phyloP scores from a whole-genome alignment of 164 flowering plant genomes.

The Chloranthus sessilifolius region DNA sequence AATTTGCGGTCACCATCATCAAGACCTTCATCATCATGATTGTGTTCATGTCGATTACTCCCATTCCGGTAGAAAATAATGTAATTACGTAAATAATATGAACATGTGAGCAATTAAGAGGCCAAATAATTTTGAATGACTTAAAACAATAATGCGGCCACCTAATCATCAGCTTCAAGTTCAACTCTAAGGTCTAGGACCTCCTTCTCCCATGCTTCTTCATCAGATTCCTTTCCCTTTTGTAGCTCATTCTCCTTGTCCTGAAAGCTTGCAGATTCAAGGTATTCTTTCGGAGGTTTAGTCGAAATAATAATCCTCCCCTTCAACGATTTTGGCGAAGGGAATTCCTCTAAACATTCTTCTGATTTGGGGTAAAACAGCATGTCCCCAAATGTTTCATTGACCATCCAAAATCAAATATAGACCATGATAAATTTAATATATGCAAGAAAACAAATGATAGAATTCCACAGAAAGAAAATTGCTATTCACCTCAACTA shows the following conservation, averaged over 20 bases:
- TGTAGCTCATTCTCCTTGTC: slow-evolving; percentile 19
- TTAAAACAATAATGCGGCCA: slow-evolving; percentile 4
- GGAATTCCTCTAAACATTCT: slow-evolving; percentile 46
- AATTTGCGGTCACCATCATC: slow-evolving; percentile 12
- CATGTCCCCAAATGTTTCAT: slow-evolving; percentile 57
- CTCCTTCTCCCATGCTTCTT: slow-evolving; percentile 39
- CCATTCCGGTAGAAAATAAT: background rate
- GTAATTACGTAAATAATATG: no score
- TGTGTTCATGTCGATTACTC: slow-evolving; percentile 26
- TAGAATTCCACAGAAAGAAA: background rate
- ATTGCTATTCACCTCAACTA: slow-evolving; percentile 44
- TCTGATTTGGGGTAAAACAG: slow-evolving; percentile 55
- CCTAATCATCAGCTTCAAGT: slow-evolving; percentile 24
- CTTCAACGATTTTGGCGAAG: slow-evolving; percentile 73
- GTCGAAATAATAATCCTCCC: slow-evolving; percentile 69
- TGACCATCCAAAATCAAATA: slow-evolving; percentile 65
- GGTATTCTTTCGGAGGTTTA: slow-evolving; percentile 78
- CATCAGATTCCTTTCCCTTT: slow-evolving; percentile 32
- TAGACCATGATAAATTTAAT: background rate
- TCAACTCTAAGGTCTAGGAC: slow-evolving; percentile 20
- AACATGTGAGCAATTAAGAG: no score
- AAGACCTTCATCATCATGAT: slow-evolving; percentile 17
- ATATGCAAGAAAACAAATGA: background rate
- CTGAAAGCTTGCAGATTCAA: slow-evolving; percentile 18
- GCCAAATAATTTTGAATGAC: no score